Evolutionary conservation across 768 basidiomycete species (phyloP), one percentile per base, ranked within the genome.

Genomic region (Mycena polygramma): DNA sequence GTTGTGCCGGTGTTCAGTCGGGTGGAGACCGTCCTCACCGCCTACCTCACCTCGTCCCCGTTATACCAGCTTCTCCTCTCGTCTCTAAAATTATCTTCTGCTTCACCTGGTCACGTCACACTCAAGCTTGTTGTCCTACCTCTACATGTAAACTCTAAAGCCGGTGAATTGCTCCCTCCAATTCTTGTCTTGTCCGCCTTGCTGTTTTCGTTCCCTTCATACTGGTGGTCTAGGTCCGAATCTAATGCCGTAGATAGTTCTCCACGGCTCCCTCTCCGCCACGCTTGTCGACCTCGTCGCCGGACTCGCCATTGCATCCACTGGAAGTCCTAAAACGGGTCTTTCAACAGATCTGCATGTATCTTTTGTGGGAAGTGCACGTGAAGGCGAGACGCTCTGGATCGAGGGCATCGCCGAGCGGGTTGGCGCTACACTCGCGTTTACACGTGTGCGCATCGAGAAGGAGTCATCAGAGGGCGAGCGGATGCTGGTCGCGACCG

Each of bases 281-380:
- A 61, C 72, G 14, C 64, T 73, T 13, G 69, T 73, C 46, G 72
- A 73, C 37, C 66, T 70, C 30, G 72, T 70, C 20, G 69, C 53
- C 11, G 72, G 72, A 3, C 72, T 73, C 30, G 66, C 63, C 46
- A 66, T 73, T 53, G 20, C 51, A 15, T 67, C 69, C n/a, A 24
- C 69, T 1, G 69, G 69, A n/a, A 54, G 60, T 43, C 36, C 63
- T 17, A 73, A 73, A 53, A 70, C 68, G 0, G 72, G 72, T 11
- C 11, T 73, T n/a, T 73, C 72, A 3, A 73, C 72, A 2, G 72
- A 73, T 24, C 7, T 73, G 37, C 72, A 73, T 26, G 60, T 73
- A 20, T 67, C 72, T 4, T 73, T 67, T 26, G 72, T 61, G 19
- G 62, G 57, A 8, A 35, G 39, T 46, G 72, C 72, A n/a, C 49